These are phyloP conservation scores for Colletotrichum godetiae DNA, from an alignment of 2,329 filamentous ascomycete genomes.

Conservation along the genomic window DNA sequence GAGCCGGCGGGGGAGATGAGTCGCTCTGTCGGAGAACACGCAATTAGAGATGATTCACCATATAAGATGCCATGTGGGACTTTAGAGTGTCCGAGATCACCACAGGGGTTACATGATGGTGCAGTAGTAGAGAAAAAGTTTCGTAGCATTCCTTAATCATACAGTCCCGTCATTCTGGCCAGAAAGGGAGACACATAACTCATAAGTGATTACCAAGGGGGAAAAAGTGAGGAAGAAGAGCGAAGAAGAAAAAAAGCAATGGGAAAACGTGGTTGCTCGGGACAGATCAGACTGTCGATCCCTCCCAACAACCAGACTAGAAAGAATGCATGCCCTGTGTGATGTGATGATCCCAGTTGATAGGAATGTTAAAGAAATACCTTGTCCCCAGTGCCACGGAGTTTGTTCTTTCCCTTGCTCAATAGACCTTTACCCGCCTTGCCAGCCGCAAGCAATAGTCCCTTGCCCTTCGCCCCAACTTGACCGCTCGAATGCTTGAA, in stretches of 20 bases:
- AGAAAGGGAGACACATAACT: constrained; percentile 38
- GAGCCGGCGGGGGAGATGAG: constrained; percentile 46
- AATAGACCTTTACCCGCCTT: constrained; percentile 92
- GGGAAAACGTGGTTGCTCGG: constrained; percentile 30
- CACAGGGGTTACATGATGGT: constrained; percentile 38
- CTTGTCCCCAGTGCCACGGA: constrained; percentile 82
- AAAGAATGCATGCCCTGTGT: constrained; percentile 41
- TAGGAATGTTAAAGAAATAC: constrained; percentile 77
- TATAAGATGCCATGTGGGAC: constrained; percentile 24
- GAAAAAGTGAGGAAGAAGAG: constrained; percentile 34
- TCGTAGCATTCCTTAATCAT: constrained; percentile 57
- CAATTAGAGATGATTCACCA: constrained; percentile 38
- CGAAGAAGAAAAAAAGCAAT: neutral
- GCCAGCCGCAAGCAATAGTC: constrained; percentile 86
- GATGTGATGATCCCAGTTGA: constrained; percentile 36
- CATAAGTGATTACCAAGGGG: constrained; percentile 26
- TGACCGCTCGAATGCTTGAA: constrained; percentile 69
- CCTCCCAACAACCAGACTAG: constrained; percentile 33
- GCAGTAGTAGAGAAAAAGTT: constrained; percentile 42
- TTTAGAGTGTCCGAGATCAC: constrained; percentile 30
- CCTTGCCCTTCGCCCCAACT: constrained; percentile 87
- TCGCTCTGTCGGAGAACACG: constrained; percentile 50
- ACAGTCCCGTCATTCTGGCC: constrained; percentile 47
- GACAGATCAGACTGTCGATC: constrained; percentile 20
- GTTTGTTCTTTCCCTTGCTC: constrained; percentile 89